A percentile compares a stretch with the other conserved stretches of the same genome.
phyloP scores from a whole-genome alignment of 805 yeast species.

The Suhomyces vadensis region DNA sequence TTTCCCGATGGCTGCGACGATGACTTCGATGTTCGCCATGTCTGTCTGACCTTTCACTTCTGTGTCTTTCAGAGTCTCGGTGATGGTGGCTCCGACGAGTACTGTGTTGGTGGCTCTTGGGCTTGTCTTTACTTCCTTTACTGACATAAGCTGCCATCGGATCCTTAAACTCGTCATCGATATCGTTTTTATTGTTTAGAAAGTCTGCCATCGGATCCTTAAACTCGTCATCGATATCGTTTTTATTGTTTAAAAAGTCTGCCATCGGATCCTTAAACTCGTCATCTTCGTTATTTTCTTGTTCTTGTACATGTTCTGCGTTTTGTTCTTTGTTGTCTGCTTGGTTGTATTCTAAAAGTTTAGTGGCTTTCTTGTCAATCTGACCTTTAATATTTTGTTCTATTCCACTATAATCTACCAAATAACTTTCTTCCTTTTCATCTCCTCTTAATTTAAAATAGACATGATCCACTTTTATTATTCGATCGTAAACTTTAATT shows the following conservation, averaged over 20 bases:
- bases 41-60: slow-evolving; percentile 1
- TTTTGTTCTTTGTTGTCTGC: slow-evolving; percentile 2
- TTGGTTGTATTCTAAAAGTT: slow-evolving; percentile 2
- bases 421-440: slow-evolving; percentile 48
- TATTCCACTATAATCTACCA: slow-evolving; percentile 27
- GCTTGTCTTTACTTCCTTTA: slow-evolving; percentile 5
- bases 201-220: slow-evolving; percentile 35
- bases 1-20: neutral
- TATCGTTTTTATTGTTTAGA: slow-evolving; percentile 20
- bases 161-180: slow-evolving; percentile 21
- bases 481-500: slow-evolving; percentile 49
- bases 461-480: slow-evolving; percentile 68
- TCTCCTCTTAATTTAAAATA: slow-evolving; percentile 56
- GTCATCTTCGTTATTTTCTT: slow-evolving; percentile 11
- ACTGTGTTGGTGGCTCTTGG: slow-evolving; percentile 8
- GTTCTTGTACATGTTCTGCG: slow-evolving; percentile 17
- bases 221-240: slow-evolving; percentile 31
- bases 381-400: slow-evolving; percentile 7
- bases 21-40: neutral
- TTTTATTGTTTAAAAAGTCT: slow-evolving; percentile 19
- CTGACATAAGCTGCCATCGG: slow-evolving; percentile 21
- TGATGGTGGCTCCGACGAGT: slow-evolving; percentile 1
- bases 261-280: slow-evolving; percentile 40
- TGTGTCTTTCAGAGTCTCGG: neutral
- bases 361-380: slow-evolving; percentile 1